Base-by-base conservation (phyloP, 2,329 filamentous ascomycete species). In the Monilinia polystroma region DNA sequence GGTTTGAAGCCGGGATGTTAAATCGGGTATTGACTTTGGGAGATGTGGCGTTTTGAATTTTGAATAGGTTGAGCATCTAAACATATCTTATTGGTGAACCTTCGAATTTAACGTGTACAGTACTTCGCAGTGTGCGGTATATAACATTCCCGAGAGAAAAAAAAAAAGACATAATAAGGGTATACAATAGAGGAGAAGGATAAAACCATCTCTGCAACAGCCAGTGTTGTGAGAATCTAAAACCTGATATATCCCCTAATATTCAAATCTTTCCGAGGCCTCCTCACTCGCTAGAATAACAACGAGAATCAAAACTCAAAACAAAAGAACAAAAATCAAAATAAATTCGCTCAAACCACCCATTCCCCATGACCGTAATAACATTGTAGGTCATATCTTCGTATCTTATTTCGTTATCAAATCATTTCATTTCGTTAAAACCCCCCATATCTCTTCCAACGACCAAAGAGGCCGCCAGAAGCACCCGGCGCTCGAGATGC, bases 401-500 rank as follows among this genome's bases (percentile, higher is more conserved):
- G 43, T 67, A 49, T 65, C 59, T 57, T 57, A 38, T 62, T 64
- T 57, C 64, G n/a, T 66, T 51, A 57, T 43, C 26, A 52, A 52
- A 54, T 62, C 57, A 35, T 66, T 35, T 35, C 23, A 45, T 52
- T 47, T 55, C 66, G 52, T 68, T 69, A 73, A 32, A 68, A 72
- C 45, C 69, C 72, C 47, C 71, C 70, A 60, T 74, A 71, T 70
- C 71, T 76, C 68, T 73, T 76, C 68, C 70, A 75, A 23, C 74
- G 70, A 66, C 75, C 72, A 59, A 75, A 76, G 35, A 85, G 85
- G 35, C 87, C 91, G 26, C 81, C 96, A 65, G 95, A 86, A 78
- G 92, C 71, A 1, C 82, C 90, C 32, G 87, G 83, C 32, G 88
- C 84, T 58, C 87, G 83, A 56, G 89, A 84, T 8, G 81, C 80